Conservation (phyloP, 176 grass and related monocot genomes). For the Elymus sibiricus region DNA sequence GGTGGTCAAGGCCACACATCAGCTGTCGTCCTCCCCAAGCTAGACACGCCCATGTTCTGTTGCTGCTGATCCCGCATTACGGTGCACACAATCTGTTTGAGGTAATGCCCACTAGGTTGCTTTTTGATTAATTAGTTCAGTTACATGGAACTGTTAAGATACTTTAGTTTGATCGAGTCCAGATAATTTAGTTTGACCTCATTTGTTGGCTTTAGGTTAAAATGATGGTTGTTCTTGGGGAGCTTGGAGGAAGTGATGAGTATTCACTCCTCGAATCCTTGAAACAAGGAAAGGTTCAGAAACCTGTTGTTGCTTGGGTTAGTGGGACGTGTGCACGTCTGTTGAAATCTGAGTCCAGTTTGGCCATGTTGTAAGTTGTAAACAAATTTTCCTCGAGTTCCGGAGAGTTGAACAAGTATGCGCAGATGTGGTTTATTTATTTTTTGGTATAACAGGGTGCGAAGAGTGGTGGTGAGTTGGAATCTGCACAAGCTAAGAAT, state of each 20-base stretch:
- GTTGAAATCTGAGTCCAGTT: slow-evolving; percentile 99
- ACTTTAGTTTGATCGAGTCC: no score
- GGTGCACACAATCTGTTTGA: no score
- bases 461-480: slow-evolving; percentile 95
- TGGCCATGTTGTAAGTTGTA: slow-evolving; percentile 86
- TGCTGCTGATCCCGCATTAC: no score
- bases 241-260: slow-evolving; percentile 93
- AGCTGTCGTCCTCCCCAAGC: no score
- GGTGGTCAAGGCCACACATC: no score
- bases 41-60: no score
- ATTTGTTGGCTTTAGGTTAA: slow-evolving; percentile 66
- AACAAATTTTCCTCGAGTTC: background rate
- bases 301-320: slow-evolving; percentile 99
- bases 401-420: slow-evolving; percentile 7
- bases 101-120: no score
- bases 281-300: slow-evolving; percentile 96
- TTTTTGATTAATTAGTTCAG: no score
- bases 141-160: no score
- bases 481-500: slow-evolving; percentile 98
- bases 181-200: no score
- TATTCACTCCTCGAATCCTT: slow-evolving; percentile 95
- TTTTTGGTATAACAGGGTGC: slow-evolving; percentile 65
- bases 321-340: slow-evolving; percentile 88
- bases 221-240: slow-evolving; percentile 99
- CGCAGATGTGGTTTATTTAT: slow-evolving; percentile 16